These are phyloP conservation scores for Dendrobium chrysotoxum DNA, from an alignment of 106 monocot genomes.

Conservation along the genomic window DNA sequence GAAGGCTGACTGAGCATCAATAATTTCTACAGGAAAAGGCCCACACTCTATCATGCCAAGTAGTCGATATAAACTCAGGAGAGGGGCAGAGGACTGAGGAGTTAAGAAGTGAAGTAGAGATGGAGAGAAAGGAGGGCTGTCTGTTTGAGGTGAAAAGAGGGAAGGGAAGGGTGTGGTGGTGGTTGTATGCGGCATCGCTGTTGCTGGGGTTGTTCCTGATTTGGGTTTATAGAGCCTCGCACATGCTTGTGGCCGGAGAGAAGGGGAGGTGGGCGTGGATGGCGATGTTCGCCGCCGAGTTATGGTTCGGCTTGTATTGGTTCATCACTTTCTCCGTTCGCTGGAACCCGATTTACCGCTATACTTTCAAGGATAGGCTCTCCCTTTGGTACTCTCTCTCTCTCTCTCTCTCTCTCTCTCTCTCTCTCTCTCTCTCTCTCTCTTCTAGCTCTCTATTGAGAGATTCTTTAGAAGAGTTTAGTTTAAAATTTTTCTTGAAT, in stretches of 20 bases:
- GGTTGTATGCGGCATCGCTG: constrained; percentile 25
- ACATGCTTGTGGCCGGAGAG: constrained; percentile 18
- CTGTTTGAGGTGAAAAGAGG: constrained; percentile 40
- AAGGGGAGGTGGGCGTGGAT: constrained; percentile 41
- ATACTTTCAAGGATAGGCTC: constrained; percentile 48
- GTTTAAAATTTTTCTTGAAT: no score
- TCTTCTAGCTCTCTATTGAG: background rate
- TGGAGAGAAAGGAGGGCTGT: background rate
- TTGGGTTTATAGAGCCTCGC: constrained; percentile 31
- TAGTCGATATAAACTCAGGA: no score
- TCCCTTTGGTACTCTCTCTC: constrained; percentile 41
- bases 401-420: no score
- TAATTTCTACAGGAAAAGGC: no score
- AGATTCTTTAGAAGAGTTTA: background rate
- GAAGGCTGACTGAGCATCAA: no score
- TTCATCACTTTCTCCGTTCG: constrained; percentile 45
- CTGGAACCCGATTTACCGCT: constrained; percentile 40
- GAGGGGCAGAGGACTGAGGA: background rate
- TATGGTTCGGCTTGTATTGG: constrained; percentile 67
- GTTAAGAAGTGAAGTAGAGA: background rate
- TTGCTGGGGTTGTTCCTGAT: constrained; percentile 26
- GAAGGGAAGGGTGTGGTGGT: constrained; percentile 24
- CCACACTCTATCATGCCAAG: no score
- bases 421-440: background rate
- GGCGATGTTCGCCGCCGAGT: constrained; percentile 43